phyloP scores from a whole-genome alignment of 2,329 filamentous ascomycete genomes.

The Amauroascus niger region DNA sequence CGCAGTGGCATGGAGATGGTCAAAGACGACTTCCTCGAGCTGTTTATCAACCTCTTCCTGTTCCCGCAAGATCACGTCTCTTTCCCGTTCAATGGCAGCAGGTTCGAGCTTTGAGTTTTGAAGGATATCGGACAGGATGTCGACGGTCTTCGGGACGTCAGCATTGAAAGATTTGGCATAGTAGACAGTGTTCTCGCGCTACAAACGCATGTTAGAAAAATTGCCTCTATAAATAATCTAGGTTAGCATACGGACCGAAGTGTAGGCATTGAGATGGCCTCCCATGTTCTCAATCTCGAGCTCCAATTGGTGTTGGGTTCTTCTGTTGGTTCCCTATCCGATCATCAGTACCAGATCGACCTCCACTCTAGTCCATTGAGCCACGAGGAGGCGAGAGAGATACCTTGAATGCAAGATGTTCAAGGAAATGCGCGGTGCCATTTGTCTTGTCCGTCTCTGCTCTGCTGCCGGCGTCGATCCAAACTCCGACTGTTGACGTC shows the following conservation, averaged over 20 bases:
- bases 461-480: slow-evolving; percentile 97
- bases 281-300: slow-evolving; percentile 99
- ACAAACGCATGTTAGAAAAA: slow-evolving; percentile 3
- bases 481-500: slow-evolving; percentile 95
- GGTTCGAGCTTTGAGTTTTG: slow-evolving; percentile 98
- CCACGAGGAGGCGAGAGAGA: slow-evolving; percentile 6
- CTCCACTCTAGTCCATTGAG: neutral
- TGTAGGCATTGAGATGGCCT: slow-evolving; percentile 98
- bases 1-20: slow-evolving; percentile 96
- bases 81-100: slow-evolving; percentile 88
- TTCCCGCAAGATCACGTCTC: slow-evolving; percentile 96
- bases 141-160: slow-evolving; percentile 90
- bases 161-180: slow-evolving; percentile 99
- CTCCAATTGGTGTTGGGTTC: slow-evolving; percentile 94
- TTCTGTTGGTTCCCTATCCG: slow-evolving; percentile 75
- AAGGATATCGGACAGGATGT: slow-evolving; percentile 97
- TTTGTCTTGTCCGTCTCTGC: slow-evolving; percentile 98
- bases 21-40: slow-evolving; percentile 97
- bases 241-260: slow-evolving; percentile 57
- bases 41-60: slow-evolving; percentile 99
- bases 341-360: slow-evolving; percentile 5
- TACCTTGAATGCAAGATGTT: slow-evolving; percentile 99
- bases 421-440: slow-evolving; percentile 97
- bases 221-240: neutral
- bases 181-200: slow-evolving; percentile 98